A percentile compares a stretch with the other conserved stretches of the same genome.
phyloP scores from a whole-genome alignment of 768 basidiomycete species.

The Suillus lakei region DNA sequence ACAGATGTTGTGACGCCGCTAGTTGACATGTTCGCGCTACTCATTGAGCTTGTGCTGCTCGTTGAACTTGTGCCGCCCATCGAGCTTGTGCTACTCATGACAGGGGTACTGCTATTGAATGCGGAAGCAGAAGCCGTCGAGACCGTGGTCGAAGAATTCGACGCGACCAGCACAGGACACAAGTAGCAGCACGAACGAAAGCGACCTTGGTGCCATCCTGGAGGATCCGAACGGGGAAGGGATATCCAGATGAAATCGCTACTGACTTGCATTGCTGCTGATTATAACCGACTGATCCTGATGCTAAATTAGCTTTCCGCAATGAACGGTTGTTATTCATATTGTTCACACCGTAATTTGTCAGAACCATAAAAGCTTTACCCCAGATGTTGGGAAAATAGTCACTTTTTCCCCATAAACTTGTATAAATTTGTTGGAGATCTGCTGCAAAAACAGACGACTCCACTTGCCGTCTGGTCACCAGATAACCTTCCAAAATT shows the following conservation, averaged over 20 bases:
- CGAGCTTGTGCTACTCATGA: slow-evolving; percentile 8
- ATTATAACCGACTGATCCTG: slow-evolving; percentile 6
- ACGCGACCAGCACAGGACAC: slow-evolving; percentile 4
- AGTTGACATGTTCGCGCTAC: slow-evolving; percentile 6
- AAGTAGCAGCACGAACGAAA: slow-evolving; percentile 19
- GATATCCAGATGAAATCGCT: background rate
- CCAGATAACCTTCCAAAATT: background rate
- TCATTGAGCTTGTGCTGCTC: background rate
- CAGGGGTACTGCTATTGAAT: slow-evolving; percentile 13
- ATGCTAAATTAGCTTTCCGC: slow-evolving; percentile 2
- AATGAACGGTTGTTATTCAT: background rate
- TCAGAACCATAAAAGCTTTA: background rate
- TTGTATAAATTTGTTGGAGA: background rate
- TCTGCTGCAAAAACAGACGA: background rate
- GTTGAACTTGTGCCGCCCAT: background rate
- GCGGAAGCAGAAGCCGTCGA: slow-evolving; percentile 6
- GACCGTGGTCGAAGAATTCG: slow-evolving; percentile 4
- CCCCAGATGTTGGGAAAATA: background rate
- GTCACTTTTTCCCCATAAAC: background rate
- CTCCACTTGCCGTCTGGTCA: background rate
- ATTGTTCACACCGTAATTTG: background rate
- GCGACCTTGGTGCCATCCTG: slow-evolving; percentile 23
- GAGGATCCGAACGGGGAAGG: slow-evolving; percentile 2
- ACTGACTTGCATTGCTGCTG: background rate
- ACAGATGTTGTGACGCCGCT: background rate